Evolutionary conservation across 208 protist genomes (phyloP).

Genomic region (Phytomonas sp.): DNA sequence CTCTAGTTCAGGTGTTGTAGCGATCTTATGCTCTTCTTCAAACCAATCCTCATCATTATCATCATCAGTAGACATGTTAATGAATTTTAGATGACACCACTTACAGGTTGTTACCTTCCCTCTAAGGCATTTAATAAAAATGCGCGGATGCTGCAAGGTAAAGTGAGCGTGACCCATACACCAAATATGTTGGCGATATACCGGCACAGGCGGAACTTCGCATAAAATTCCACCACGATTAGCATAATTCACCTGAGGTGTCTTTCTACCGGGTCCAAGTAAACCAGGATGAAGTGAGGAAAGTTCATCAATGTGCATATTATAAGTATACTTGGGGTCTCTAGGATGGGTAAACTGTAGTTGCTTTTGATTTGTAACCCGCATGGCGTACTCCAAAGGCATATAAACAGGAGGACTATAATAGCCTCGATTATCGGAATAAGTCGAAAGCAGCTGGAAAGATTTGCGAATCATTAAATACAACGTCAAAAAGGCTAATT

Average conservation of each 20-base stretch:
- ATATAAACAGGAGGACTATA: conserved; percentile 83
- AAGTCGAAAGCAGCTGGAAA: conserved; percentile 40
- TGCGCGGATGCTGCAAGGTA: conserved; percentile 77
- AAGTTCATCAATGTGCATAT: conserved; percentile 68
- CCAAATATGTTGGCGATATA: conserved; percentile 82
- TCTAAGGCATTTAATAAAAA: conserved; percentile 81
- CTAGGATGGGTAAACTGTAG: conserved; percentile 72
- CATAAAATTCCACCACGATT: conserved; percentile 79
- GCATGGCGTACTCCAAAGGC: conserved; percentile 77
- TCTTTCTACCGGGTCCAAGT: conserved; percentile 66
- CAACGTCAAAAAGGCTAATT: background rate
- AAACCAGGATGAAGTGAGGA: conserved; percentile 66
- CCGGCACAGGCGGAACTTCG: conserved; percentile 80
- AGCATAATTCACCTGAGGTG: conserved; percentile 68
- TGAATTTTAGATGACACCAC: conserved; percentile 87
- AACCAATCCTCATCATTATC: conserved; percentile 87
- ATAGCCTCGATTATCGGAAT: conserved; percentile 70
- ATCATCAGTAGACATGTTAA: conserved; percentile 81
- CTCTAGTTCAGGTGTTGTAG: conserved; percentile 67
- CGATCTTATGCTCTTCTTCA: conserved; percentile 82
- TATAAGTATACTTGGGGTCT: conserved; percentile 84
- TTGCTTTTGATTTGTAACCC: conserved; percentile 75
- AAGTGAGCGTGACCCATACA: conserved; percentile 82
- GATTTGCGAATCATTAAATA: conserved; percentile 39
- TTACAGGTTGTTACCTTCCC: conserved; percentile 77